Evolutionary conservation across 2,329 filamentous ascomycete genomes (phyloP), one percentile per base, ranked within the genome.

Genomic region (Epichloe brachyelytri): DNA sequence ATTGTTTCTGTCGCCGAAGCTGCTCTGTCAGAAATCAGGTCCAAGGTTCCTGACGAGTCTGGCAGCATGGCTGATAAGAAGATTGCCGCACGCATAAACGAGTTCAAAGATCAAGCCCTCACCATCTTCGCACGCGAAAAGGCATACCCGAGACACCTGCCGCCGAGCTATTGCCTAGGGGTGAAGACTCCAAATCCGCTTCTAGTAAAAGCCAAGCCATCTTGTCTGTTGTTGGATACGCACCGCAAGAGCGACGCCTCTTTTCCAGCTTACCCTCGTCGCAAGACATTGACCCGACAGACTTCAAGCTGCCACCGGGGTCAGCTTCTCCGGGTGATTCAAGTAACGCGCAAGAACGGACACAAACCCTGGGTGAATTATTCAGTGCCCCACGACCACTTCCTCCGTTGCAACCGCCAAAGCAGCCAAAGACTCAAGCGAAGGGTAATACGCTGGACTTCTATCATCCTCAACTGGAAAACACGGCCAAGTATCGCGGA

Each of bases 211-310:
- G 56, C 67, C 77, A 66, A 50, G 52, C 81, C 15, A 83, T 91
- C 5, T 71, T 96, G 52, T 91, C 87, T 1, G 72, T 95, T 1
- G 83, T 82, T 57, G 88, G 87, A 50, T 85, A 82, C 57, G 85
- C 85, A 40, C 81, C 83, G 2, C 81, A 82, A 44, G 77, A 86
- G 37, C 84, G 82, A 58, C 86, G 91, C 54, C 72, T 96, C 4
- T 96, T 93, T 64, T 95, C 91, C 4, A 95, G 90, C 65, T 72
- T 95, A 47, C 86, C 68, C 8, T 45, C 61, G 14, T 60, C 65
- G 2, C 53, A 61, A 11, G 60, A 64, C 46, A 53, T 60, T 38
- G 60, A 66, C 38, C 51, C 67, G 51, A 58, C 61, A 44, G 57
- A 63, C 60, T 73, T 76, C 38, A 77, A 72, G 19, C 70, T 96